Conservation (phyloP, 768 basidiomycete genomes). For the Mycena vitilis region DNA sequence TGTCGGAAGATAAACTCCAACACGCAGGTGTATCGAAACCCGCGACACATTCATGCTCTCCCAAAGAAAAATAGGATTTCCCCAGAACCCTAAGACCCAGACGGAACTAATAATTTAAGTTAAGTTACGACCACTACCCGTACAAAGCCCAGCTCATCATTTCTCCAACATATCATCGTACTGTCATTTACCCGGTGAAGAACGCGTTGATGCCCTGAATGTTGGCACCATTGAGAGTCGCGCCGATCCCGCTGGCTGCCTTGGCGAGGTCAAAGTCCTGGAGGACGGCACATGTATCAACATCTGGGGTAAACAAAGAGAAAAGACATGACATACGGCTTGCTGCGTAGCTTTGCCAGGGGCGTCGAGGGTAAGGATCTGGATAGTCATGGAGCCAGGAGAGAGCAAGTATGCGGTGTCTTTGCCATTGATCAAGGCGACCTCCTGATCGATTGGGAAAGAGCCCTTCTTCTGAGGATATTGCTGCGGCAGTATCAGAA, state of each 20-base stretch:
- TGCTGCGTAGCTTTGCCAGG: conserved; percentile 27
- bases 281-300: not conserved
- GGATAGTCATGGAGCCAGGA: conserved; percentile 26
- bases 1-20: no score
- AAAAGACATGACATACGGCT: conserved; percentile 3
- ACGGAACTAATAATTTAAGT: no score
- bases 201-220: conserved; percentile 34
- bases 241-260: conserved; percentile 26
- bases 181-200: conserved; percentile 27
- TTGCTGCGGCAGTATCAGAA: conserved; percentile 22
- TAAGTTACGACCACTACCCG: no score
- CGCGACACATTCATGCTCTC: no score
- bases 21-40: no score
- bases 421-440: conserved; percentile 35
- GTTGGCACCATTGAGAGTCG: conserved; percentile 24
- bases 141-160: no score
- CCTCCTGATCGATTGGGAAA: conserved; percentile 37
- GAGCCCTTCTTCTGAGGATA: conserved; percentile 37
- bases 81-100: no score
- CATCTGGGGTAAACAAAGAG: not conserved
- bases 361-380: conserved; percentile 21
- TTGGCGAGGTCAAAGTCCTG: conserved; percentile 33
- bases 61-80: no score
- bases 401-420: conserved; percentile 31
- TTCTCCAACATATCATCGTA: no score